Evolutionary conservation across 805 yeast genomes (phyloP).

Genomic region (Novakomyces olei): DNA sequence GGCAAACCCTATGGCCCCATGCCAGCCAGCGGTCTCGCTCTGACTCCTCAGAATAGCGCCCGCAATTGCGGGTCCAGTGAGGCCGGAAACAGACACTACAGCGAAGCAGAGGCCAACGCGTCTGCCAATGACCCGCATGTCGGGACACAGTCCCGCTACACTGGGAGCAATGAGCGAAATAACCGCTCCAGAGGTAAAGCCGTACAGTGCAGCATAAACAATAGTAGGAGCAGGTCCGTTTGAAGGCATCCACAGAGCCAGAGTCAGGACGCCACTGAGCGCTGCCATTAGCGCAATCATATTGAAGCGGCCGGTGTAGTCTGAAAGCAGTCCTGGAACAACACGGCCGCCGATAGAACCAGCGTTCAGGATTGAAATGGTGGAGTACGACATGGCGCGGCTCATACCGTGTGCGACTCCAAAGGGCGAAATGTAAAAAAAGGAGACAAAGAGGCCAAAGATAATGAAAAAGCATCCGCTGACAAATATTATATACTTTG

Average conservation of each 20-base stretch:
- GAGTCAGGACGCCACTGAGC: conserved; percentile 14
- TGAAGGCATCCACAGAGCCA: conserved; percentile 20
- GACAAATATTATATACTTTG: conserved; percentile 10
- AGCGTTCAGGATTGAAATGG: conserved; percentile 17
- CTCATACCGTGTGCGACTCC: conserved; percentile 12
- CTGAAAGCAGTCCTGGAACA: conserved; percentile 26
- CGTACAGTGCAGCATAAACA: conserved; percentile 14
- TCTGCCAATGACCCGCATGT: conserved; percentile 13
- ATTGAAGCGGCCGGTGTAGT: conserved; percentile 26
- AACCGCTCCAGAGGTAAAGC: conserved; percentile 16
- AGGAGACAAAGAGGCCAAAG: conserved; percentile 16
- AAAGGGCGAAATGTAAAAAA: conserved; percentile 16
- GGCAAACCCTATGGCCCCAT: too few relatives aligned
- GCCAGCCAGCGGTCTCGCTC: too few relatives aligned
- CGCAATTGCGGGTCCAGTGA: conserved; percentile 15
- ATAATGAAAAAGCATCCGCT: conserved; percentile 13
- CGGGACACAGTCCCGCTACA: conserved; percentile 13
- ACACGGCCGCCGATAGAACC: conserved; percentile 29
- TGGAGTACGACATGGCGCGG: conserved; percentile 10
- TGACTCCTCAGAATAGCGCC: conserved; percentile 12
- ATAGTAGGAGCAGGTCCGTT: conserved; percentile 14
- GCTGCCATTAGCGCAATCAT: conserved; percentile 15
- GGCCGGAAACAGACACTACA: conserved; percentile 28
- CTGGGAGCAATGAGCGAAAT: conserved; percentile 16
- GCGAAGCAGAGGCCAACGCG: conserved; percentile 42